Percentiles rank a stretch among this genome's conserved stretches.
Conservation (phyloP, 2,329 filamentous ascomycete species). For the Plectosphaerella sp. region DNA sequence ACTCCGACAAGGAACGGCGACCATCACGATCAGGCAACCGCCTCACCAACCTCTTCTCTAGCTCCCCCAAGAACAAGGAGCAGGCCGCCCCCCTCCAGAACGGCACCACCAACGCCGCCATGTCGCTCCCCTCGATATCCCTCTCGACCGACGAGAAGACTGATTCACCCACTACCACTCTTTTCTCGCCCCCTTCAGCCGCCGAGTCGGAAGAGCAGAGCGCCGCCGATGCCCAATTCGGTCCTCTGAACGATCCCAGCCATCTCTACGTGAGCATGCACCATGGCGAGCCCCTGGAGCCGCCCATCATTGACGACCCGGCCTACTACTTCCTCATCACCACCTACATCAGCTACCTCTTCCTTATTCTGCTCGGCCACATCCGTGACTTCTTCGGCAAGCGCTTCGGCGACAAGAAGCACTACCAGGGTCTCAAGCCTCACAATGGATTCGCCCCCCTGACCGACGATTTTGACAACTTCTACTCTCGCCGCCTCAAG, state of each 20-base stretch:
- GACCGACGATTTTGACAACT: slow-evolving; percentile 98
- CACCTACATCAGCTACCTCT: slow-evolving; percentile 96
- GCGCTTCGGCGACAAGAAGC: slow-evolving; percentile 77
- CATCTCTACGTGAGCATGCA: slow-evolving; percentile 90
- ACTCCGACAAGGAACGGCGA: slow-evolving; percentile 52
- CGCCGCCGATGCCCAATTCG: slow-evolving; percentile 85
- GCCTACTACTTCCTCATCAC: slow-evolving; percentile 96
- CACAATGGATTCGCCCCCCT: slow-evolving; percentile 89
- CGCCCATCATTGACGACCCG: slow-evolving; percentile 89
- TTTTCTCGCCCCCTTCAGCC: slow-evolving; percentile 85
- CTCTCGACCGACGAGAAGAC: slow-evolving; percentile 74
- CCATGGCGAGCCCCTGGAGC: slow-evolving; percentile 71
- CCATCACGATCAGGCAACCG: slow-evolving; percentile 58
- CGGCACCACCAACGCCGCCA: slow-evolving; percentile 60
- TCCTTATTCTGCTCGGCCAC: slow-evolving; percentile 93
- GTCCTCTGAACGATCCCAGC: slow-evolving; percentile 71
- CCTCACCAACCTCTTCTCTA: slow-evolving; percentile 75
- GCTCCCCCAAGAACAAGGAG: slow-evolving; percentile 69
- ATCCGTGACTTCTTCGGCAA: slow-evolving; percentile 98
- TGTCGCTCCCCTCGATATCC: slow-evolving; percentile 85
- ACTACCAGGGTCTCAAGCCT: slow-evolving; percentile 76
- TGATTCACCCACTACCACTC: slow-evolving; percentile 68
- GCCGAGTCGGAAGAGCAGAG: slow-evolving; percentile 74
- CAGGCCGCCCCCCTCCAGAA: slow-evolving; percentile 64
- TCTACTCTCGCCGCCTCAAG: slow-evolving; percentile 91